Base-by-base conservation (phyloP, 2,329 filamentous ascomycete genomes). In the Zymoseptoria tritici region DNA sequence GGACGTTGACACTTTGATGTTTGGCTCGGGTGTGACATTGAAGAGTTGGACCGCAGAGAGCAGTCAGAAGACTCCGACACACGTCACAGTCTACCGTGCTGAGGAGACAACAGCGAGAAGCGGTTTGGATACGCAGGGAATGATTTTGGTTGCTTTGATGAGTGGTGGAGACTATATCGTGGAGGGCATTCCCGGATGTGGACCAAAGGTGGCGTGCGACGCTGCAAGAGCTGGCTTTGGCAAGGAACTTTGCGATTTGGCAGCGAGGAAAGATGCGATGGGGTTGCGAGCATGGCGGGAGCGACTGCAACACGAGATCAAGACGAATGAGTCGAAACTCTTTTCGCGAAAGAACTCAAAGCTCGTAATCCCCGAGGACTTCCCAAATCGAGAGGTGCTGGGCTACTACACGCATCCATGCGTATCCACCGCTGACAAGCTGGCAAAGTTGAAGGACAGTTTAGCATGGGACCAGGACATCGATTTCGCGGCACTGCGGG, bases 151-250 rank as follows among this genome's bases (percentile, higher is more conserved):
- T 20, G 94, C 94, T 0, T 78, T 99, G 62, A 91, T 99, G 83
- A 97, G 92, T 67, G 94, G 94, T 6, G 94, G 94, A 6, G 94
- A 99, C 74, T 99, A 99, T 68, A 80, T 93, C 0, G 90, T 92
- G 0, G 89, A 91, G 58, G 94, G 94, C 0, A 87, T 99, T 16
- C 86, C 89, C 0, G 89, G 90, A 3, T 96, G 92, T 67, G 94
- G 94, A 1, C 85, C 91, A 54, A 96, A 93, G 70, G 80, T 92
- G 9, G 93, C 94, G 0, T 94, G 89, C 66, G 91, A 97, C 72
- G 95, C 94, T 57, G 92, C 92, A 36, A 85, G 85, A 68, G 94
- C 91, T 56, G 91, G 92, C 0, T 97, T 93, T 73, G 94, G 93
- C 1, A 83, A 80, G 60, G 83, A 87, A 42, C 76, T 97, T 3